Evolutionary conservation across 1,284 basidiomycete species (phyloP).

Genomic region (Coriolopsis trogii): DNA sequence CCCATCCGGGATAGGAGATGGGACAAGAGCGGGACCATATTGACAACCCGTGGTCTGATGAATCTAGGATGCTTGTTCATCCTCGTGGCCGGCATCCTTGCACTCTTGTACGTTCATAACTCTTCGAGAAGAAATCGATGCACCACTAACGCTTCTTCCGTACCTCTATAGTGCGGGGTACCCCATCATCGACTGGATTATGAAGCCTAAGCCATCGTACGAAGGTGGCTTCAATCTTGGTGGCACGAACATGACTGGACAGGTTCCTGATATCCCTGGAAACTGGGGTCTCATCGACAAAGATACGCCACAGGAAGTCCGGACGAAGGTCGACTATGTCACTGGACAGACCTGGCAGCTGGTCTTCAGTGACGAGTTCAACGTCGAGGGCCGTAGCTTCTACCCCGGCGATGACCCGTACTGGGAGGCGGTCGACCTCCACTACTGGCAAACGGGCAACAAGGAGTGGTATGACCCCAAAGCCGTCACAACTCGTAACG

Average conservation of each 20-base stretch:
- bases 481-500: conserved; percentile 76
- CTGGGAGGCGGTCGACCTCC: conserved; percentile 71
- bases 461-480: conserved; percentile 78
- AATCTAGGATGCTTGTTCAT: conserved; percentile 80
- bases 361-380: conserved; percentile 91
- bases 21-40: conserved; percentile 63
- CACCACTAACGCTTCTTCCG: background rate
- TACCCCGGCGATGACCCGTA: conserved; percentile 65
- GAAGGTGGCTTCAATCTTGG: conserved; percentile 77
- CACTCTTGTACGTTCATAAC: conserved; percentile 61
- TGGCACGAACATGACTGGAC: conserved; percentile 79
- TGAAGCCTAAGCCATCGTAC: conserved; percentile 45
- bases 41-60: conserved; percentile 71
- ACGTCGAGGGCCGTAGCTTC: conserved; percentile 78
- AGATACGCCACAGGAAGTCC: conserved; percentile 67
- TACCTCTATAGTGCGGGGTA: conserved; percentile 71
- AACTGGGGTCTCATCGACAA: conserved; percentile 75
- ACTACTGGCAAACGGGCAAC: conserved; percentile 66
- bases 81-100: conserved; percentile 60
- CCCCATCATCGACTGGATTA: conserved; percentile 75
- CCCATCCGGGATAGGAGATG: conserved; percentile 67
- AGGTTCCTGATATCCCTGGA: conserved; percentile 62
- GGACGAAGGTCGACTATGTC: conserved; percentile 59
- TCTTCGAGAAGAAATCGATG: background rate
- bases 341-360: conserved; percentile 58